Percentiles rank a stretch among this genome's conserved stretches.
phyloP scores from a whole-genome alignment of 2,329 filamentous ascomycete genomes.

The Apiospora koreana region DNA sequence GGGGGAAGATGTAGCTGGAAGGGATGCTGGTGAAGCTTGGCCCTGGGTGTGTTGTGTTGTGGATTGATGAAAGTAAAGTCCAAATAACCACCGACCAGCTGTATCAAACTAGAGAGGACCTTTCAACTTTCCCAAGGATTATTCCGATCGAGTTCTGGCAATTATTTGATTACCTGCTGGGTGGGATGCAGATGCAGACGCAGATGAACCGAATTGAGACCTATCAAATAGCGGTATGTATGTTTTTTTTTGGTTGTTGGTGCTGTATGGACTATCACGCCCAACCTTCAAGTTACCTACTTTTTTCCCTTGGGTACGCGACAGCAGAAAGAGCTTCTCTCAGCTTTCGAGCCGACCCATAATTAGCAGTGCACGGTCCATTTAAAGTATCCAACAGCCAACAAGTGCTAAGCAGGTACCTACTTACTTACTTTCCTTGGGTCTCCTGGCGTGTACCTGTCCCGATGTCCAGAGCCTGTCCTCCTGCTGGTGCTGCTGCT shows the following conservation, averaged over 20 bases:
- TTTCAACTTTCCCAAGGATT: background rate
- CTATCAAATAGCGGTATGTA: background rate
- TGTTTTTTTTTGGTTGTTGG: background rate
- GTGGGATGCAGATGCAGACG: background rate
- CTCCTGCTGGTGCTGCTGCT: background rate
- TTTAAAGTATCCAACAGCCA: background rate
- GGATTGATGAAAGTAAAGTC: background rate
- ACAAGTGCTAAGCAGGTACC: background rate
- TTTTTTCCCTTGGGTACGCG: background rate
- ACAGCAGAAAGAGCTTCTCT: background rate
- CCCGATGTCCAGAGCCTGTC: too few relatives aligned
- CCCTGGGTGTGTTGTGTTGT: background rate
- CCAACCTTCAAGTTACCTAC: background rate
- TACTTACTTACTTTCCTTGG: background rate
- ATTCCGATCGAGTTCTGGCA: background rate
- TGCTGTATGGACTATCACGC: slow-evolving; percentile 8
- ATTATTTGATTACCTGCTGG: background rate
- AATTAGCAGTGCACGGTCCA: background rate
- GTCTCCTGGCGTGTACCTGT: background rate
- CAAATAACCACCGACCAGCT: background rate
- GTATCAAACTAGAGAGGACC: background rate
- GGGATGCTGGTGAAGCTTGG: background rate
- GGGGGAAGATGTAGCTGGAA: background rate
- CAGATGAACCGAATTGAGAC: background rate
- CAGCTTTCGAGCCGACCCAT: background rate